Percentiles rank a stretch among this genome's conserved stretches.
Evolutionary conservation across 768 basidiomycete species (phyloP).

Genomic region (Boletus reticulatus): DNA sequence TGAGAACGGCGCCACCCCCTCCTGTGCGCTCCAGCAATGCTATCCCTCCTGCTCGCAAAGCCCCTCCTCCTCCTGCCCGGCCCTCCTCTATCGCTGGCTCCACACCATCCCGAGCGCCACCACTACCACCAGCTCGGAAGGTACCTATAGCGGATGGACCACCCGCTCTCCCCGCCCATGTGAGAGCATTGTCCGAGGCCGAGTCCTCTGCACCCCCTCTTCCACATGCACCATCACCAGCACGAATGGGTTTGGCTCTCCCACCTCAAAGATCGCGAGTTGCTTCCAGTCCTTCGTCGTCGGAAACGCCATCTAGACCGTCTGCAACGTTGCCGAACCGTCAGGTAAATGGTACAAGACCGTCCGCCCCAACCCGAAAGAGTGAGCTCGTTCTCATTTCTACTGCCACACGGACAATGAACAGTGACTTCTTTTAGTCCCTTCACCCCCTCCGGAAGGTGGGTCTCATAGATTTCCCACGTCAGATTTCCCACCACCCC

Average conservation of each 20-base stretch:
- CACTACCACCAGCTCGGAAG: slow-evolving; percentile 43
- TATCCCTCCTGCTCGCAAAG: slow-evolving; percentile 32
- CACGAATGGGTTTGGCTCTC: slow-evolving; percentile 21
- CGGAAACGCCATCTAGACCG: slow-evolving; percentile 17
- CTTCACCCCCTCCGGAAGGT: slow-evolving; percentile 58
- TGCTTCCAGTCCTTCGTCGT: slow-evolving; percentile 22
- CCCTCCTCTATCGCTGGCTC: slow-evolving; percentile 33
- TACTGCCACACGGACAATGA: slow-evolving; percentile 2
- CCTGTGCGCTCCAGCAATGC: slow-evolving; percentile 24
- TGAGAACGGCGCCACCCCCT: slow-evolving; percentile 24
- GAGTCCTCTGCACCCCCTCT: slow-evolving; percentile 35
- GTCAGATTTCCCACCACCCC: slow-evolving; percentile 76
- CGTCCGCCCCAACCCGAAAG: slow-evolving; percentile 42
- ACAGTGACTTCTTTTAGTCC: slow-evolving; percentile 36
- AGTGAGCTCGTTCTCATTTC: slow-evolving; percentile 37
- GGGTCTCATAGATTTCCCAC: slow-evolving; percentile 74
- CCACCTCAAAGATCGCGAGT: slow-evolving; percentile 26
- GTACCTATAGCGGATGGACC: slow-evolving; percentile 25
- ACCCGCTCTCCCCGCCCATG: slow-evolving; percentile 36
- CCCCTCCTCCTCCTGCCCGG: slow-evolving; percentile 45
- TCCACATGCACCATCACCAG: slow-evolving; percentile 30
- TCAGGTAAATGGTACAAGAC: slow-evolving; percentile 30
- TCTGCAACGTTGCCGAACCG: slow-evolving; percentile 13
- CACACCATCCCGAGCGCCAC: slow-evolving; percentile 32
- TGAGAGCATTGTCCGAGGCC: slow-evolving; percentile 44